A percentile compares a stretch with the other conserved stretches of the same genome.
These are phyloP conservation scores for Helotiales sp. DNA, from an alignment of 2,329 filamentous ascomycete species.

Conservation along the genomic window DNA sequence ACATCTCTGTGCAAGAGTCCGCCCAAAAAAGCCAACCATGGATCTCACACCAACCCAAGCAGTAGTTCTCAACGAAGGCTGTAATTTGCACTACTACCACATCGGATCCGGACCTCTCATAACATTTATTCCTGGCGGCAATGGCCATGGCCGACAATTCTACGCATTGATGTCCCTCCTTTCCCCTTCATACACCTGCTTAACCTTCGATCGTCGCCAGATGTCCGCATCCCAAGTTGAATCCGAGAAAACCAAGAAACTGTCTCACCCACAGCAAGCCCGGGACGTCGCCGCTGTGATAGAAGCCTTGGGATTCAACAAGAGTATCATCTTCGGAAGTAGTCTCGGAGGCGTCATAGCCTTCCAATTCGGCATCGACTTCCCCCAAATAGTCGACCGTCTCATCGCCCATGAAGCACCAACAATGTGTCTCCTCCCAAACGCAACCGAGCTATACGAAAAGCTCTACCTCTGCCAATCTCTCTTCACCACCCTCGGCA, in stretches of 20 bases:
- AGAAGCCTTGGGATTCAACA: constrained; percentile 60
- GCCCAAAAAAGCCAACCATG: constrained; percentile 13
- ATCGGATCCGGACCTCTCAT: constrained; percentile 35
- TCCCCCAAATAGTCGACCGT: constrained; percentile 33
- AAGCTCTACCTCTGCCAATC: constrained; percentile 26
- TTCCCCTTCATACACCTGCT: constrained; percentile 31
- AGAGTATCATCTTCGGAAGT: constrained; percentile 68
- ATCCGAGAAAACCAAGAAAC: constrained; percentile 21
- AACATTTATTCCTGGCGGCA: constrained; percentile 37
- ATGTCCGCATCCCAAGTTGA: constrained; percentile 34
- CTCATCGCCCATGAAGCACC: constrained; percentile 37
- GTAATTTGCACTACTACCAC: constrained; percentile 36
- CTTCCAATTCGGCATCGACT: constrained; percentile 36
- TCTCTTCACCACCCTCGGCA: constrained; percentile 25
- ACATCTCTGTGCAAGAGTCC: neutral
- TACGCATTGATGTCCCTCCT: constrained; percentile 33
- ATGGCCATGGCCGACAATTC: constrained; percentile 37
- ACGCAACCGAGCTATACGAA: constrained; percentile 28
- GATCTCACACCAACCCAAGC: constrained; percentile 23
- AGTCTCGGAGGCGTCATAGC: constrained; percentile 34
- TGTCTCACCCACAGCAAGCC: constrained; percentile 35
- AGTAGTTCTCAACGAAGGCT: constrained; percentile 34
- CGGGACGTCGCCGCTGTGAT: constrained; percentile 36
- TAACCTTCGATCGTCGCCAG: constrained; percentile 38
- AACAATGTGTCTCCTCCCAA: constrained; percentile 29